A percentile compares a stretch with the other conserved stretches of the same genome.
Evolutionary conservation across 805 yeast genomes (phyloP).

Genomic region (Grigorovia jiainica): DNA sequence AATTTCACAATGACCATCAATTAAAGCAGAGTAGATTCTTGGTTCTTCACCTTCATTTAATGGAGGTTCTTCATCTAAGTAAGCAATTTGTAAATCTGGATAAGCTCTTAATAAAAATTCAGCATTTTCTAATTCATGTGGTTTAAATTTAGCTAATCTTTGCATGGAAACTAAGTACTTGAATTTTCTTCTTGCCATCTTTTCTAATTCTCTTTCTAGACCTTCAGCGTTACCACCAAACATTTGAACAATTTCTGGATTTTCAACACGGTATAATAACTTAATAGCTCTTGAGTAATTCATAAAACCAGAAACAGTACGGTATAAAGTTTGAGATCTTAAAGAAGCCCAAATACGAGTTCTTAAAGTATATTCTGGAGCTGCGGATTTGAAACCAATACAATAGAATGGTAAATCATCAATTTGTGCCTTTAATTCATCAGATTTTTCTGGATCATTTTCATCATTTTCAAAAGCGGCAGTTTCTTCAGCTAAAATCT

Average conservation of each 20-base stretch:
- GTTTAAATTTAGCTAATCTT: conserved; percentile 59
- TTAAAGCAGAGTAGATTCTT: conserved; percentile 63
- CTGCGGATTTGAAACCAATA: conserved; percentile 95
- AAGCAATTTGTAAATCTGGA: conserved; percentile 84
- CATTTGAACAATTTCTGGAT: conserved; percentile 93
- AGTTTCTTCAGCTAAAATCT: conserved; percentile 88
- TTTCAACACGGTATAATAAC: conserved; percentile 86
- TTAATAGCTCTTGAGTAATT: conserved; percentile 95
- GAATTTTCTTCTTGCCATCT: conserved; percentile 79
- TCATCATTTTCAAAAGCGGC: conserved; percentile 52
- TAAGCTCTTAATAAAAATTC: conserved; percentile 75
- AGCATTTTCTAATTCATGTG: conserved; percentile 70
- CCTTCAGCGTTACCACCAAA: conserved; percentile 98
- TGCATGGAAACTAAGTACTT: conserved; percentile 80
- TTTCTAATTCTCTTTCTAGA: conserved; percentile 86
- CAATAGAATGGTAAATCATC: conserved; percentile 92
- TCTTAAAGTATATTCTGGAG: conserved; percentile 91
- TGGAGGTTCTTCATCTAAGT: conserved; percentile 87
- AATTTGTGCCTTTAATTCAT: conserved; percentile 68
- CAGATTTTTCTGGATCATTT: conserved; percentile 45
- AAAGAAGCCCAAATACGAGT: conserved; percentile 98
- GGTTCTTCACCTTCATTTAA: conserved; percentile 60
- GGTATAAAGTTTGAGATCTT: conserved; percentile 90
- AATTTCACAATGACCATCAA: conserved; percentile 73
- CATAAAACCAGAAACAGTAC: conserved; percentile 98